phyloP scores from a whole-genome alignment of 2,329 filamentous ascomycete genomes.

The Talaromyces sp. region DNA sequence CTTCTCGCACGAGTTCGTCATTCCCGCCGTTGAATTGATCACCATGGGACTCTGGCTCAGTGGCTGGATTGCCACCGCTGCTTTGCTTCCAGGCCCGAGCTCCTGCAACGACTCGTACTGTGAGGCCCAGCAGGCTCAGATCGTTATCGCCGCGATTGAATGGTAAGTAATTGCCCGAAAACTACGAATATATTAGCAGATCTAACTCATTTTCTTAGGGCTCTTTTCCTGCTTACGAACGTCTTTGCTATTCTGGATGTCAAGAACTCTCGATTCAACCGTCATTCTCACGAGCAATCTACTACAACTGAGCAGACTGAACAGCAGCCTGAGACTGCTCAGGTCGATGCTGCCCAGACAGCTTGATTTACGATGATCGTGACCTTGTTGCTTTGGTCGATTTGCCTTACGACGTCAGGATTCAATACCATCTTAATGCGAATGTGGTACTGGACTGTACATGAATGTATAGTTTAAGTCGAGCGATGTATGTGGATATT shows the following conservation, averaged over 20 bases:
- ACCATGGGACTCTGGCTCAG: slow-evolving; percentile 27
- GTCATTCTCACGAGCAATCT: slow-evolving; percentile 10
- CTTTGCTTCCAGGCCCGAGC: slow-evolving; percentile 20
- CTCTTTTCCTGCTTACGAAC: slow-evolving; percentile 27
- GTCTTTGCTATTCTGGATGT: slow-evolving; percentile 24
- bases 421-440: not conserved
- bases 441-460: not conserved
- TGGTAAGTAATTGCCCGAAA: slow-evolving; percentile 15
- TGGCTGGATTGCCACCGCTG: slow-evolving; percentile 28
- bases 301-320: not conserved
- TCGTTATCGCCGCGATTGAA: slow-evolving; percentile 25
- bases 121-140: slow-evolving; percentile 23
- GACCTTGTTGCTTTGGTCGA: not conserved
- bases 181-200: no score
- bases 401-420: not conserved
- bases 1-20: slow-evolving; percentile 26
- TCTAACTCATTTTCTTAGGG: slow-evolving; percentile 16
- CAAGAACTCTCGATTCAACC: slow-evolving; percentile 21
- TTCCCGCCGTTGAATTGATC: slow-evolving; percentile 23
- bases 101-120: slow-evolving; percentile 22
- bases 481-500: not conserved
- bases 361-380: slow-evolving; percentile 1
- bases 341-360: slow-evolving; percentile 6
- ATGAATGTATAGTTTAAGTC: not conserved
- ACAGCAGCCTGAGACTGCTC: not conserved